A percentile compares a stretch with the other conserved stretches of the same genome.
These are phyloP conservation scores for Aspergillus kassunensis DNA, from an alignment of 495 filamentous ascomycete species.

Conservation along the genomic window DNA sequence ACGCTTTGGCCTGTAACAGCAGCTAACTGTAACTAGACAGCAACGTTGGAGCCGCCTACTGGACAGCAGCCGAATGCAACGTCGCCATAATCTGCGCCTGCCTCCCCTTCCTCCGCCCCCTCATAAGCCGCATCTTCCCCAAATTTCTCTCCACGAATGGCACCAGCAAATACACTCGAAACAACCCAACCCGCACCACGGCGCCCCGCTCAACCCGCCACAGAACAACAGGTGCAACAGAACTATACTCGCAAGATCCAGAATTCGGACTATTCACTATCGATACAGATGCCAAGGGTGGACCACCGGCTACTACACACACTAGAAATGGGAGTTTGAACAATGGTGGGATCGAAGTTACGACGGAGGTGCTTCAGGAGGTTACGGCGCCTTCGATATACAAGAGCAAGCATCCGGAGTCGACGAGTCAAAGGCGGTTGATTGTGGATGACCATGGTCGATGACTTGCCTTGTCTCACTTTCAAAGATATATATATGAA, in stretches of 20 bases:
- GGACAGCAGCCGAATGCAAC: constrained; percentile 85
- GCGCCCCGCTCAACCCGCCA: constrained; percentile 18
- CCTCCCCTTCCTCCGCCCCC: constrained; percentile 77
- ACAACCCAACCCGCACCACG: constrained; percentile 17
- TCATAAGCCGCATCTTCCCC: constrained; percentile 71
- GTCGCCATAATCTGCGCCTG: constrained; percentile 78
- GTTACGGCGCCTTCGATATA: constrained; percentile 31
- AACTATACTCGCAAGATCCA: constrained; percentile 24
- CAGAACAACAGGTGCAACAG: constrained; percentile 2
- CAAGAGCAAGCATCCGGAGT: not conserved
- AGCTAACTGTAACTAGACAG: constrained; percentile 26
- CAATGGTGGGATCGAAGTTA: constrained; percentile 32
- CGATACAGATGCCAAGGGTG: constrained; percentile 21
- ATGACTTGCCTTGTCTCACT: too few relatives aligned
- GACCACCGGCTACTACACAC: constrained; percentile 1
- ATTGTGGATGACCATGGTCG: not conserved
- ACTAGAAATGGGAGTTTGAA: constrained; percentile 5
- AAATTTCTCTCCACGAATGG: constrained; percentile 50
- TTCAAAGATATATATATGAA: too few relatives aligned
- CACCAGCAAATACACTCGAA: constrained; percentile 24
- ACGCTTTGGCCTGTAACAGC: not conserved
- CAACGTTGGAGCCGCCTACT: constrained; percentile 55
- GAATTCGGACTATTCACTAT: constrained; percentile 34
- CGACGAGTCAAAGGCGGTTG: not conserved
- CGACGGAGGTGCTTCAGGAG: constrained; percentile 35